Evolutionary conservation across 768 basidiomycete species (phyloP).

Genomic region (Suillus placidus): DNA sequence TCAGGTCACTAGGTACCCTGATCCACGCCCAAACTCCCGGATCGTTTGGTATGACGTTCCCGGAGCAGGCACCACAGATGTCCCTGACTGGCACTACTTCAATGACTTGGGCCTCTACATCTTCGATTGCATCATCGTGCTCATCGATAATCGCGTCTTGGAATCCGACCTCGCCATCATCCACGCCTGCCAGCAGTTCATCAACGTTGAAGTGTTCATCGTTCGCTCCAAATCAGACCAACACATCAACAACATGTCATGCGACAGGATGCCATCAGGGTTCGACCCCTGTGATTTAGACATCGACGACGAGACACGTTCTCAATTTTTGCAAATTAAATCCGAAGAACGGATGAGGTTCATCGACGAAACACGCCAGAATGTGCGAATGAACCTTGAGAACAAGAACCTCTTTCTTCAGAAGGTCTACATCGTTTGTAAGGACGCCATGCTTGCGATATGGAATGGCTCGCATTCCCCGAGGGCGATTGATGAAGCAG

Average conservation of each 20-base stretch:
- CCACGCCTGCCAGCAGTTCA: not conserved
- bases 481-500: not conserved
- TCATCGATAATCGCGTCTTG: conserved; percentile 15
- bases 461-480: not conserved
- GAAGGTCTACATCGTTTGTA: conserved; percentile 21
- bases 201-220: conserved; percentile 19
- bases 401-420: conserved; percentile 13
- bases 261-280: conserved; percentile 14
- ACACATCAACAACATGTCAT: conserved; percentile 28
- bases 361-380: conserved; percentile 11
- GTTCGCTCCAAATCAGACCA: conserved; percentile 40
- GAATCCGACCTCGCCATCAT: conserved; percentile 1
- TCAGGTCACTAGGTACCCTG: conserved; percentile 17
- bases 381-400: conserved; percentile 12
- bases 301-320: not conserved
- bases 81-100: conserved; percentile 30
- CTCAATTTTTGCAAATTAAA: not conserved
- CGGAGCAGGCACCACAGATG: conserved; percentile 27
- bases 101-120: conserved; percentile 24
- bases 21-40: conserved; percentile 16
- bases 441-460: conserved; percentile 9
- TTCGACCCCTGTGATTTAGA: conserved; percentile 20
- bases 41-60: conserved; percentile 33
- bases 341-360: not conserved
- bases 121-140: conserved; percentile 16